These are phyloP conservation scores for Populus hybrid DNA, from an alignment of 441 rosid species.

Conservation along the genomic window DNA sequence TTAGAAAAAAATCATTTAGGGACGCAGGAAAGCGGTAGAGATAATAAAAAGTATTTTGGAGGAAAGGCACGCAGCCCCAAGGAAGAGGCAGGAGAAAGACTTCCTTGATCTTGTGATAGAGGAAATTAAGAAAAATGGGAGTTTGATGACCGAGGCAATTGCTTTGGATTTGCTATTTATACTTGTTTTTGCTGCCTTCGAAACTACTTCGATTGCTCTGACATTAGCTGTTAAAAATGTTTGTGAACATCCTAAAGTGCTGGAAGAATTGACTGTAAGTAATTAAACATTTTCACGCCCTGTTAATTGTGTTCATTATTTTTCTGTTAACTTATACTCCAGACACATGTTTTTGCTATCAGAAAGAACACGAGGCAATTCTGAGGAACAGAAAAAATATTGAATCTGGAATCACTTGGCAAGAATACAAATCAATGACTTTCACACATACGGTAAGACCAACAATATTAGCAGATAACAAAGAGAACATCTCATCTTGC, in stretches of 20 bases:
- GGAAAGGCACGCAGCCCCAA: constrained; percentile 19
- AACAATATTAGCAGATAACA: background rate
- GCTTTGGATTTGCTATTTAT: constrained; percentile 36
- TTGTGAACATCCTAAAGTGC: constrained; percentile 21
- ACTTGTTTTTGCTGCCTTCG: constrained; percentile 40
- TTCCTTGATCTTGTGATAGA: constrained; percentile 32
- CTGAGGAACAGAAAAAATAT: constrained; percentile 21
- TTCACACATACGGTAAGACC: constrained; percentile 40
- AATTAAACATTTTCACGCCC: background rate
- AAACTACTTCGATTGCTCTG: constrained; percentile 31
- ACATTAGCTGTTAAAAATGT: constrained; percentile 27
- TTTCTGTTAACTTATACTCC: background rate
- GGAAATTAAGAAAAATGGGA: constrained; percentile 28
- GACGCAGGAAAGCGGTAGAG: constrained; percentile 29
- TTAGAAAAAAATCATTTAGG: constrained; percentile 7
- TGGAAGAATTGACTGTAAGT: constrained; percentile 32
- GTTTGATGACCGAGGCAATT: constrained; percentile 23
- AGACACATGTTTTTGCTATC: background rate
- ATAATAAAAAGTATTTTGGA: constrained; percentile 22
- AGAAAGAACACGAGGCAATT: constrained; percentile 47
- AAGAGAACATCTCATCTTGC: no score
- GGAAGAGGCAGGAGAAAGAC: constrained; percentile 16
- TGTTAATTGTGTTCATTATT: background rate
- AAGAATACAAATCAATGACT: constrained; percentile 47
- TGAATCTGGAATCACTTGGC: constrained; percentile 41